Percentiles rank a stretch among this genome's conserved stretches.
phyloP scores from a whole-genome alignment of 2,329 filamentous ascomycete genomes.

The Colletotrichum simmondsii region DNA sequence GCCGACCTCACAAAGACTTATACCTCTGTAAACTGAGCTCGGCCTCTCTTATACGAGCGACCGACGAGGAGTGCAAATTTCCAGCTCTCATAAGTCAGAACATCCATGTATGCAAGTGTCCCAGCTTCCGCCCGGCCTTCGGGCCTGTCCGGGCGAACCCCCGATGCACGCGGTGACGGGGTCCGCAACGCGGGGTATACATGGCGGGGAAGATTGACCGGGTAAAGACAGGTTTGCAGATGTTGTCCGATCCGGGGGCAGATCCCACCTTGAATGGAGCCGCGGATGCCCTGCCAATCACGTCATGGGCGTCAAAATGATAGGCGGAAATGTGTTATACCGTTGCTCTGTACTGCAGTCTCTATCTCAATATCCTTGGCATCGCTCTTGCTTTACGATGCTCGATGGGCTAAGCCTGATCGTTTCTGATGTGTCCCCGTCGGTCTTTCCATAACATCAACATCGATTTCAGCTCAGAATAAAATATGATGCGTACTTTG shows the following conservation, averaged over 20 bases:
- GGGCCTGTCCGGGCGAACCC: background rate
- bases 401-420: background rate
- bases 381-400: background rate
- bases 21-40: background rate
- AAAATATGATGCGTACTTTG: no score
- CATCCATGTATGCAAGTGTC: no score
- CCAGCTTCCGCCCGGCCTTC: background rate
- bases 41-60: background rate
- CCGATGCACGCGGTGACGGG: constrained; percentile 3
- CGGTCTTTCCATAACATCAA: background rate
- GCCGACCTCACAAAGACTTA: background rate
- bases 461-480: no score
- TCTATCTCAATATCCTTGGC: background rate
- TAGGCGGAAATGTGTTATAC: constrained; percentile 29
- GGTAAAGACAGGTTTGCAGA: constrained; percentile 4
- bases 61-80: background rate
- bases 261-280: background rate
- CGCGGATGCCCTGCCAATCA: background rate
- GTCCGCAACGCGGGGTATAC: constrained; percentile 11
- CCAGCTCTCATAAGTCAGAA: no score
- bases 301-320: constrained; percentile 10
- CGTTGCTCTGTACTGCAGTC: background rate
- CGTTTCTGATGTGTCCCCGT: background rate
- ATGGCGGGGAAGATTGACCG: constrained; percentile 4
- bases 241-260: background rate